phyloP scores from a whole-genome alignment of 805 yeast species.

The Starmerella sirachaensis region DNA sequence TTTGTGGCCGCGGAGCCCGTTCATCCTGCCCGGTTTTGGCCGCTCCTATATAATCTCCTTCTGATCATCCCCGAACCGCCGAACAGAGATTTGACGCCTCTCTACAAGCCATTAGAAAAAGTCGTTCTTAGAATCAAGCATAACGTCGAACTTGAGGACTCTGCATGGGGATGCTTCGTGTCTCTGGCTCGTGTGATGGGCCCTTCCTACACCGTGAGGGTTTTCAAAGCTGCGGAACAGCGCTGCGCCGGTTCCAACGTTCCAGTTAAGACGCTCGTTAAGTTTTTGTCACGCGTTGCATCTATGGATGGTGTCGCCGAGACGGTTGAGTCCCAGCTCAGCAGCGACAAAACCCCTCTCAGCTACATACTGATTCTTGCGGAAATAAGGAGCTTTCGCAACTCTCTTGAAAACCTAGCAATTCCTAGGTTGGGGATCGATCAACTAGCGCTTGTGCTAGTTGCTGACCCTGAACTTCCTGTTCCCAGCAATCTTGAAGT shows the following conservation, averaged over 20 bases:
- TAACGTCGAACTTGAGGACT: slow-evolving; percentile 18
- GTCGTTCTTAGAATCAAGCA: slow-evolving; percentile 8
- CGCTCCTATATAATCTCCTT: slow-evolving; percentile 19
- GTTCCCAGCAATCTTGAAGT: slow-evolving; percentile 2
- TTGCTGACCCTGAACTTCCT: slow-evolving; percentile 1
- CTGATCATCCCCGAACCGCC: slow-evolving; percentile 14
- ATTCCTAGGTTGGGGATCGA: background rate
- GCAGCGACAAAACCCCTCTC: slow-evolving; percentile 2
- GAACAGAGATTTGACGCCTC: slow-evolving; percentile 6
- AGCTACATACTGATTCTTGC: slow-evolving; percentile 8
- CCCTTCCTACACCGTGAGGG: background rate
- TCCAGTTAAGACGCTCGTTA: slow-evolving; percentile 8
- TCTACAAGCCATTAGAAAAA: slow-evolving; percentile 14
- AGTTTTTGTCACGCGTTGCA: slow-evolving; percentile 8
- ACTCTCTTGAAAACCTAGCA: background rate
- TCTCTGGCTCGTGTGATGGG: slow-evolving; percentile 17
- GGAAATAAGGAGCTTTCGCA: slow-evolving; percentile 3
- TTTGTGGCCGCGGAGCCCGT: slow-evolving; percentile 12
- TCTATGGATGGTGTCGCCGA: slow-evolving; percentile 1
- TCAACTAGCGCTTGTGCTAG: slow-evolving; percentile 1
- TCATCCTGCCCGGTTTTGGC: slow-evolving; percentile 20
- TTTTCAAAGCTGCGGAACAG: slow-evolving; percentile 13
- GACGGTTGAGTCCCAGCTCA: slow-evolving; percentile 5
- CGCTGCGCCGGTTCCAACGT: slow-evolving; percentile 6
- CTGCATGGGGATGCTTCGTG: slow-evolving; percentile 24